A percentile compares a stretch with the other conserved stretches of the same genome.
Evolutionary conservation across 331 rosid species (phyloP).

Genomic region (Cydonia oblonga): DNA sequence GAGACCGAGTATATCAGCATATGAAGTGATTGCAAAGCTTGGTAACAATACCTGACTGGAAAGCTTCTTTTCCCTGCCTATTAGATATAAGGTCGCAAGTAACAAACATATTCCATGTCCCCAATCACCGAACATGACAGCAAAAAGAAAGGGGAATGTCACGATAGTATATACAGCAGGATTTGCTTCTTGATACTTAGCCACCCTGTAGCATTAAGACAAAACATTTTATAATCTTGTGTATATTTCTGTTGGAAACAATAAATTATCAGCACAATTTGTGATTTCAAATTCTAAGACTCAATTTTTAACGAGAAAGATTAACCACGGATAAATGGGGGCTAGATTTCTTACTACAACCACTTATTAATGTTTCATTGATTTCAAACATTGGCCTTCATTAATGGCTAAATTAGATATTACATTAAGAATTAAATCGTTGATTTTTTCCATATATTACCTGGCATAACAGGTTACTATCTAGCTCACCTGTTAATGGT

Average conservation of each 20-base stretch:
- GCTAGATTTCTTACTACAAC: not conserved
- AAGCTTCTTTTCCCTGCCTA: constrained; percentile 66
- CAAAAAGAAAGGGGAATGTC: constrained; percentile 96
- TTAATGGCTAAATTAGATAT: too few relatives aligned
- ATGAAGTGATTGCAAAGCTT: not conserved
- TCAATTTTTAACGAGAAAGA: not conserved
- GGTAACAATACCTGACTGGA: constrained; percentile 64
- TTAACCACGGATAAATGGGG: not conserved
- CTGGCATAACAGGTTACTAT: too few relatives aligned
- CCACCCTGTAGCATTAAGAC: constrained; percentile 53
- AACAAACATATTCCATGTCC: constrained; percentile 96
- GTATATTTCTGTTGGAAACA: not conserved
- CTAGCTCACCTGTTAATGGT: not conserved
- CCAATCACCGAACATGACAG: constrained; percentile 99
- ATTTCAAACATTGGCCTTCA: not conserved
- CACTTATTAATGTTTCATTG: not conserved
- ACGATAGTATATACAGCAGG: constrained; percentile 77
- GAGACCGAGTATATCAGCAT: not conserved
- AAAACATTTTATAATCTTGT: not conserved
- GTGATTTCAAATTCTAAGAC: not conserved
- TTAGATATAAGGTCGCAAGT: constrained; percentile 58
- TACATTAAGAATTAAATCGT: too few relatives aligned
- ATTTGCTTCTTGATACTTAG: constrained; percentile 95
- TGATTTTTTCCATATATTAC: too few relatives aligned
- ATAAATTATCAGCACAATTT: not conserved